Conservation (phyloP, 1,284 basidiomycete genomes). For the Ustilago vetiveriae region DNA sequence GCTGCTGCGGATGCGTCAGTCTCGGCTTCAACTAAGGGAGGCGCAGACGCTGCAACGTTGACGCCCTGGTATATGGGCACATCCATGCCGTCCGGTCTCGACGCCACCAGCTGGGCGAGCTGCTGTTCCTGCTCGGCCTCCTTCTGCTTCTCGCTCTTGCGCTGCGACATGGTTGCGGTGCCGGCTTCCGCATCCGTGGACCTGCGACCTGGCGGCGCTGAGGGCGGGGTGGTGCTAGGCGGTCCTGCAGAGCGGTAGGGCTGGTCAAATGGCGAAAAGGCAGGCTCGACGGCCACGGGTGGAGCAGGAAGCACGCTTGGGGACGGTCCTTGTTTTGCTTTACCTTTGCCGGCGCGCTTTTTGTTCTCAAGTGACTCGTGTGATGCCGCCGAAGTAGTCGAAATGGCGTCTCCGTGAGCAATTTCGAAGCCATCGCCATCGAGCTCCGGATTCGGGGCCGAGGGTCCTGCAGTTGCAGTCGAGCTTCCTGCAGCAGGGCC, state of each 20-base stretch:
- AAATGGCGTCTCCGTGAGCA: background rate
- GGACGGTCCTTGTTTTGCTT: conserved; percentile 9
- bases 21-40: conserved; percentile 10
- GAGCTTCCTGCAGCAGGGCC: conserved; percentile 3
- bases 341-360: conserved; percentile 16
- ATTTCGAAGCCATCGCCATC: conserved; percentile 57
- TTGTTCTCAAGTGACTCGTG: background rate
- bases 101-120: conserved; percentile 30
- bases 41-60: conserved; percentile 3
- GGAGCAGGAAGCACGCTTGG: conserved; percentile 34
- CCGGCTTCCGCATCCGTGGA: background rate
- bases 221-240: conserved; percentile 2
- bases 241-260: conserved; percentile 36
- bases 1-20: conserved; percentile 1
- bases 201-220: background rate
- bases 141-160: conserved; percentile 37
- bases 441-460: conserved; percentile 37
- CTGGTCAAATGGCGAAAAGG: conserved; percentile 55
- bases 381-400: background rate
- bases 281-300: conserved; percentile 28
- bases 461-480: conserved; percentile 20
- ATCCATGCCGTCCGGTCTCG: conserved; percentile 18
- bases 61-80: conserved; percentile 31
- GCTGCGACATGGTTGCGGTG: conserved; percentile 2
- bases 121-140: conserved; percentile 41